Base-by-base conservation (phyloP, 495 filamentous ascomycete species). In the Penicillium atrosanguineum region DNA sequence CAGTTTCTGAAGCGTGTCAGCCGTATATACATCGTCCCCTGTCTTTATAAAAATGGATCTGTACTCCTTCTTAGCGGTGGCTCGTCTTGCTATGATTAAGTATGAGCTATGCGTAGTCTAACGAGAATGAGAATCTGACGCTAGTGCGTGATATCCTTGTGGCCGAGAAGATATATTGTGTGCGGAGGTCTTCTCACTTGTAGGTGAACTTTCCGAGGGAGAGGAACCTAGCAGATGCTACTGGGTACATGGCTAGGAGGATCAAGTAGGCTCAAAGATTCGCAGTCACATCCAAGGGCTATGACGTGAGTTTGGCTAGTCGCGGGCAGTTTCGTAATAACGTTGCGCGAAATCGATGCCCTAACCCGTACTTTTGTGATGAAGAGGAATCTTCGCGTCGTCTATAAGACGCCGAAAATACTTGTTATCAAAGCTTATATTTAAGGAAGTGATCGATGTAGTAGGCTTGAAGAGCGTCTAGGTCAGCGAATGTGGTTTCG, bases 1-100 rank as follows among this genome's bases (percentile, higher is more conserved):
- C 18, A 54, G 52, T 44, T 54, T 54, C 44, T 42, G 38, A 54
- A 54, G 52, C 6, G 44, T 44, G 5, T 54, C 45, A 26, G 48
- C 52, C n/a, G n/a, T n/a, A n/a, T n/a, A n/a, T n/a, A n/a, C n/a
- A n/a, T n/a, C n/a, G n/a, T n/a, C n/a, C n/a, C 44, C 44, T 20
- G 52, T 48, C 15, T 39, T 48, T 54, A 44, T 44, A 36, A 54
- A 44, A 42, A 48, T 34, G 48, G 44, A 4, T 54, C 18, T 48
- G 25, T 19, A 54, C 38, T 16, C 52, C 52, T 54, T 48, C 38
- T 44, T 54, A 44, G 38, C 44, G 44, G 25, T 12, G 52, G 52
- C 48, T 25, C 19, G 44, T 54, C 44, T 54, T 54, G 28, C 44
- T 54, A 6, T 37, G 44, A 37, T 54, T 54, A 16, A 47, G 44